Base-by-base conservation (phyloP, 129 eudicot species). In the Lonicera japonica region DNA sequence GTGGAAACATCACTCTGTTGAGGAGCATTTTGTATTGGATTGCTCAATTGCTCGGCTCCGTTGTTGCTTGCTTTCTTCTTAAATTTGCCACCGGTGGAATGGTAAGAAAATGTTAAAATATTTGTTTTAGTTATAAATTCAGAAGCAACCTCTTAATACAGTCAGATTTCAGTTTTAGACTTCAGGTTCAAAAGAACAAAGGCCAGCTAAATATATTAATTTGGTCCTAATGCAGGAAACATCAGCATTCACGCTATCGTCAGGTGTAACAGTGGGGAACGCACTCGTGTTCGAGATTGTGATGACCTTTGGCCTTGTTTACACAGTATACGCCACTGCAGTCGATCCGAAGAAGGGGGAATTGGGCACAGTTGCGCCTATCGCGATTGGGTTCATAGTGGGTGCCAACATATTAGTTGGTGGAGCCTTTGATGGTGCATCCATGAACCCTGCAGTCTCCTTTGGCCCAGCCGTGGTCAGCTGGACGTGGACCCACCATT, bases 361-460 rank as follows among this genome's bases (percentile, higher is more conserved):
- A 53, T 43, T 86, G 9, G 95, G 89, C 15, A 86, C 48, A 1
- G 56, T 86, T 57, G 95, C 95, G 10, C 95, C 95, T 19, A 11
- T 86, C 25, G 95, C 89, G 5, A 86, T 86, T 20, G 95, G 89
- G 16, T 59, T 82, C 73, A 82, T 86, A 20, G 95, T 86, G 53
- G 95, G 89, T 54, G 95, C 95, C 43, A 86, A 86, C 69, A 86
- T 86, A 56, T 75, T 86, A n/a, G 89, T 64, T 25, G 95, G 95
- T 41, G 95, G 89, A 65, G 86, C 95, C 1, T 86, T 79, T 51
- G 86, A 80, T 53, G 95, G 95, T 24, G 95, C 89, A 11, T 86
- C 95, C 6, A 86, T 86, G 95, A 86, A 86, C 82, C 94, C 90
- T 14, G 90, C 90, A 20, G 90, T 83, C 55, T 58, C 86, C 20